Evolutionary conservation across 2,329 filamentous ascomycete genomes (phyloP), one percentile per base, ranked within the genome.

Genomic region (Aspergillus sp.): DNA sequence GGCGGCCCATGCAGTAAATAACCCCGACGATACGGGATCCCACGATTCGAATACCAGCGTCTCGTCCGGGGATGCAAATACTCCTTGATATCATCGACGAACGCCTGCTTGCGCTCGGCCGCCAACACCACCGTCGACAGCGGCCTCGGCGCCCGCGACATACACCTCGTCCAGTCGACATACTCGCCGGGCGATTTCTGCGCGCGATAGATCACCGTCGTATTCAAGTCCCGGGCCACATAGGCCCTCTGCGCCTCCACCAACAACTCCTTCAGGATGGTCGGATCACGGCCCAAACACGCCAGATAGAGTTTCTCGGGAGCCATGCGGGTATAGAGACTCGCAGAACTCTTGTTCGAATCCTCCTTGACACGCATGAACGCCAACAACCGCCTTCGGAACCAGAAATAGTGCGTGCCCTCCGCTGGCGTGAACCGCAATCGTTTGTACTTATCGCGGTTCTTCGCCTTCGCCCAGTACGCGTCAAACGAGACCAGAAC

Each of bases 21-120:
- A 0, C 92, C 92, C 4, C 92, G 84, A 14, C 92, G 85, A 72
- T 96, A 96, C 0, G 92, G 92, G 31, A 96, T 94, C 0, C 92
- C 92, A 6, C 91, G 84, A 65, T 91, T 89, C 0, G 88, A 70
- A 52, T 96, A 96, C 91, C 91, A 96, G n/a, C 87, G 63, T 2
- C 79, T 76, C 16, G 78, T 82, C 3, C 75, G 69, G 0, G 82
- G 83, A 52, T 84, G 79, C 0, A 86, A 69, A 57, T 84, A 86
- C 52, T 84, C 82, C 58, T 85, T 84, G 66, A 85, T 81, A 61
- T 86, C 84, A 9, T 73, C 71, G 12, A 85, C 70, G 50, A 85
- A 80, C 2, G 68, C 75, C 0, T 75, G 68, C 68, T 86, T 86
- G 63, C 84, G 79, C 5, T 69, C 65, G 2, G 74, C 67, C 49